phyloP scores from a whole-genome alignment of 1,284 basidiomycete species.

The Ceratobasidium papillatum region DNA sequence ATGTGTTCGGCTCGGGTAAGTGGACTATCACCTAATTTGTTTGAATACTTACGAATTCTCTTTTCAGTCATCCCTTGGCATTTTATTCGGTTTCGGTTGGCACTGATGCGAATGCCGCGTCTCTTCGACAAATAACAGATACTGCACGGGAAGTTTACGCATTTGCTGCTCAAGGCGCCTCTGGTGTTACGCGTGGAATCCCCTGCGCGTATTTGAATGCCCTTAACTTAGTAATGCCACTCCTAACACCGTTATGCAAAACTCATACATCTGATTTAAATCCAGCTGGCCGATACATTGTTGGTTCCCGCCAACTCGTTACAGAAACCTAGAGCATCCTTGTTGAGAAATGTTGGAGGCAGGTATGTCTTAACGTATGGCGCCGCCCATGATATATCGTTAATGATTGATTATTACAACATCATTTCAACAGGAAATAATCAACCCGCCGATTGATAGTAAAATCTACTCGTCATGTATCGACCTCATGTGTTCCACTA shows the following conservation, averaged over 20 bases:
- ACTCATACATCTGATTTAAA: conserved; percentile 51
- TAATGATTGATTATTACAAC: too few relatives aligned
- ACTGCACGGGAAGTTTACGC: conserved; percentile 62
- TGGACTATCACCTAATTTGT: conserved; percentile 58
- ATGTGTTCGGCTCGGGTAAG: conserved; percentile 50
- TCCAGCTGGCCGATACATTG: conserved; percentile 68
- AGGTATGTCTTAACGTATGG: too few relatives aligned
- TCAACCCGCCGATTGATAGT: too few relatives aligned
- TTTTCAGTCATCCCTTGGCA: conserved; percentile 61
- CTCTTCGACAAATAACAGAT: conserved; percentile 62
- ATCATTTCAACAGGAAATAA: too few relatives aligned
- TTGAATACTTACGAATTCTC: not conserved
- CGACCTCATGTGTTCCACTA: too few relatives aligned
- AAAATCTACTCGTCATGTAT: too few relatives aligned
- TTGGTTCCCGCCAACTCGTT: conserved; percentile 68
- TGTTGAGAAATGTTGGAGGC: conserved; percentile 49
- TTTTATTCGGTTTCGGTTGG: conserved; percentile 70
- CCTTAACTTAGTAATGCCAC: conserved; percentile 58
- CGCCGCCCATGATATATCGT: too few relatives aligned
- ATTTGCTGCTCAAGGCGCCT: conserved; percentile 57
- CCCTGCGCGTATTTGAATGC: conserved; percentile 62
- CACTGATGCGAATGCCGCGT: conserved; percentile 49
- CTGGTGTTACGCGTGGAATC: conserved; percentile 51
- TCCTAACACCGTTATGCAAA: not conserved
- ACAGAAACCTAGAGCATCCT: conserved; percentile 62